Base-by-base conservation (phyloP, 257 asterid species). In the Solanum pennellii region DNA sequence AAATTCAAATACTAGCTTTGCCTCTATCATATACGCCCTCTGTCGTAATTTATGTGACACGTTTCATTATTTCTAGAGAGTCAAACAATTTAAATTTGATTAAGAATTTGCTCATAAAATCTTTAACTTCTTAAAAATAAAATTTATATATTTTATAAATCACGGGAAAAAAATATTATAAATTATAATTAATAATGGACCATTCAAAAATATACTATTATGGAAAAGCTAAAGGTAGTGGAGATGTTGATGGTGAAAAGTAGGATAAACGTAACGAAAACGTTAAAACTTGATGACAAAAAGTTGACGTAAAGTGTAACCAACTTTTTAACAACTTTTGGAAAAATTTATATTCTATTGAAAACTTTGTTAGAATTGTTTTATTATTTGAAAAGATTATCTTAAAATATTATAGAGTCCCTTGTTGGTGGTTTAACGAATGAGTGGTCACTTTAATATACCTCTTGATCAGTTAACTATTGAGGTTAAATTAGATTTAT, bases 41-140 rank as follows among this genome's bases (percentile, higher is more conserved):
- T 35, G 37, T 35, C 37, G 6, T 1, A 35, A 35, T 37, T 37
- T 37, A 37, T 37, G 9, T 37, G 41, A 37, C 8, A 37, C 41
- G 1, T 37, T 37, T 37, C 39, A 6, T 37, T 37, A 6, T 37
- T 37, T 37, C 2, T 37, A 6, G 41, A 13, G 21, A 49, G 21
- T 2, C 9, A 49, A 15, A 49, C 3, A 5, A 0, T 2, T 49
- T 15, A 49, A 49, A 1, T 49, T 49, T 49, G 21, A 49, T 49
- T 1, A 2, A 49, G 0, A 49, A 15, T 49, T 49, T 49, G 1
- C 1, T 49, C 9, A 15, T 49, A 7, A 0, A 49, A 15, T 49
- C 21, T 5, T 49, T 8, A 49, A 5, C 0, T 49, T 49, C 15
- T 49, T 5, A 0, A 49, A 49, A 49, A 49, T 49, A 1, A 49